A percentile compares a stretch with the other conserved stretches of the same genome.
phyloP scores from a whole-genome alignment of 2,329 filamentous ascomycete species.

The Pyrenophora graminea region DNA sequence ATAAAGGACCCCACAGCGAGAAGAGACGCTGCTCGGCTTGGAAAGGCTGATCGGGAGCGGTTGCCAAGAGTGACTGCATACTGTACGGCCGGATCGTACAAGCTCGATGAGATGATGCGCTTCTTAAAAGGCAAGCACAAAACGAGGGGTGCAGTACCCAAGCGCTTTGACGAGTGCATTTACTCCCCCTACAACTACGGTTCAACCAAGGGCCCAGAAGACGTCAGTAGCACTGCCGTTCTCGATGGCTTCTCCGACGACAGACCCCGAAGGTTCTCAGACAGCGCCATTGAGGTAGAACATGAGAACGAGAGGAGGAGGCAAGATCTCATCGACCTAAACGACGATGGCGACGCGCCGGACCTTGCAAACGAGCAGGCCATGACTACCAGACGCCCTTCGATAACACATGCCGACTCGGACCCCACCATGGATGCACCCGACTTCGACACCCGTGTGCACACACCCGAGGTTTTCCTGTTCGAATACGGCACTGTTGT shows the following conservation, averaged over 20 bases:
- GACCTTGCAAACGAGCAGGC: slow-evolving; percentile 33
- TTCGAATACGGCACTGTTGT: slow-evolving; percentile 98
- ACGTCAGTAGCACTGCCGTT: slow-evolving; percentile 42
- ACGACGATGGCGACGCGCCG: slow-evolving; percentile 45
- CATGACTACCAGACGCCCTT: slow-evolving; percentile 30
- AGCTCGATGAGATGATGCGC: slow-evolving; percentile 84
- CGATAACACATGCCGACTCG: slow-evolving; percentile 35
- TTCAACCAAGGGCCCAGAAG: slow-evolving; percentile 45
- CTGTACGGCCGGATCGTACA: slow-evolving; percentile 90
- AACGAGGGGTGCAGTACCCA: slow-evolving; percentile 78
- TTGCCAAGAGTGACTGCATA: slow-evolving; percentile 94
- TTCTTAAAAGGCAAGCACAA: slow-evolving; percentile 86
- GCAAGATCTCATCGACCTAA: slow-evolving; percentile 68
- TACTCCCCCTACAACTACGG: slow-evolving; percentile 91
- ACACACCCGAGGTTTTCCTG: slow-evolving; percentile 92
- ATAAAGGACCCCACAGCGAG: slow-evolving; percentile 96
- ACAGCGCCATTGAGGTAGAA: slow-evolving; percentile 71
- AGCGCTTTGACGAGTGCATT: slow-evolving; percentile 95
- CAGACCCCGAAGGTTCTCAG: slow-evolving; percentile 69
- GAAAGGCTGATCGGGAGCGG: slow-evolving; percentile 87
- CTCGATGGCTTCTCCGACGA: slow-evolving; percentile 31
- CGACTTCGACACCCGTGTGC: slow-evolving; percentile 84
- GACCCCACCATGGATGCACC: slow-evolving; percentile 52
- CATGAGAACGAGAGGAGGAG: slow-evolving; percentile 60
- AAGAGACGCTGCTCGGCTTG: slow-evolving; percentile 86